Evolutionary conservation across 805 yeast species (phyloP).

Genomic region (Starmerella sp.): DNA sequence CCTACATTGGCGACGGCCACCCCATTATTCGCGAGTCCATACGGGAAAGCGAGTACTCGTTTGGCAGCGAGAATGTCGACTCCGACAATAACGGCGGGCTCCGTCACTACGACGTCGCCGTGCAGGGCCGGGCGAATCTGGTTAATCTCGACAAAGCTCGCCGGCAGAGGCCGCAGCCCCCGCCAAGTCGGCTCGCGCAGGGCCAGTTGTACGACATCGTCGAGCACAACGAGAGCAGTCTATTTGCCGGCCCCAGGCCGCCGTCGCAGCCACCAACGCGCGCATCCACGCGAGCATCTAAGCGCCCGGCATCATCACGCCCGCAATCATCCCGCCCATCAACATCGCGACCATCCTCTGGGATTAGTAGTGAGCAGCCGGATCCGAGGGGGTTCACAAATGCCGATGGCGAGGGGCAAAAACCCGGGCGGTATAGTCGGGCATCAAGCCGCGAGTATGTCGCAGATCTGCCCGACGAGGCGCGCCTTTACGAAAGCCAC

Average conservation of each 20-base stretch:
- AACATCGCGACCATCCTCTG: too few relatives aligned
- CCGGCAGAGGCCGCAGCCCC: neutral
- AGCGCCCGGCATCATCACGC: neutral
- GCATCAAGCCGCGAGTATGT: constrained; percentile 20
- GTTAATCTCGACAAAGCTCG: constrained; percentile 36
- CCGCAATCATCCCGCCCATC: neutral
- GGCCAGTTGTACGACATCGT: constrained; percentile 2
- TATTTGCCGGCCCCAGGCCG: neutral
- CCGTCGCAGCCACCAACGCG: neutral
- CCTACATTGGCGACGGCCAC: constrained; percentile 1
- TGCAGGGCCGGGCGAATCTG: constrained; percentile 60
- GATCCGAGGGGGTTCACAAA: neutral
- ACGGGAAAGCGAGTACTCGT: constrained; percentile 17
- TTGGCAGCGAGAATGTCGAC: constrained; percentile 9
- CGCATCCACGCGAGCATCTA: neutral
- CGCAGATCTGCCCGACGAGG: constrained; percentile 22
- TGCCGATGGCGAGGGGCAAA: neutral
- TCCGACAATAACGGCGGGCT: constrained; percentile 10
- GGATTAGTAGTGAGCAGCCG: neutral
- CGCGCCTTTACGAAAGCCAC: constrained; percentile 12
- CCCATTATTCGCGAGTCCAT: constrained; percentile 29
- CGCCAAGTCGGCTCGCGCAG: constrained; percentile 2
- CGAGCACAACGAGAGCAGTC: constrained; percentile 1
- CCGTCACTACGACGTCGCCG: constrained; percentile 38
- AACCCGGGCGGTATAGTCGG: constrained; percentile 6